Evolutionary conservation across 371 early-diverging fungal genomes (phyloP), one percentile per base, ranked within the genome.

Genomic region (Mortierella sp.): DNA sequence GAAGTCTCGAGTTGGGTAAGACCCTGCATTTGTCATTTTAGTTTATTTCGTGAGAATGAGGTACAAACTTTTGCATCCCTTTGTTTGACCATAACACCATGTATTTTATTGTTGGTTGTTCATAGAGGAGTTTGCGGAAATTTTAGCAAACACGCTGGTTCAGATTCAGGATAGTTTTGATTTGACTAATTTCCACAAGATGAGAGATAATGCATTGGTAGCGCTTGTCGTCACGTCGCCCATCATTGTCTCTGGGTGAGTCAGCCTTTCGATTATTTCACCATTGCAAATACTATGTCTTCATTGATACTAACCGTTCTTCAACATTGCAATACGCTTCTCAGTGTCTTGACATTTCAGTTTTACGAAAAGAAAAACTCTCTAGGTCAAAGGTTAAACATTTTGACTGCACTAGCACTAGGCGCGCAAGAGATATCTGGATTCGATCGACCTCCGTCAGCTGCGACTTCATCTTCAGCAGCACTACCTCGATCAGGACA

Each of bases 401-500:
- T 79, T 35, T 35, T 79, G 20, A 67, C 72, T 3, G 80, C 75
- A 0, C 40, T 79, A 9, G 68, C 54, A 5, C 65, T 74, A 3
- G 80, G 72, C 1, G 80, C 80, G 10, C 67, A 61, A 43, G 79
- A 79, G 32, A 59, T 79, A 2, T 70, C 80, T 9, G 80, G 80
- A 37, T 64, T 47, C 32, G 62, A 64, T 37, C 69, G 58, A 24
- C 11, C 63, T n/a, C 55, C 67, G 22, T 2, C 62, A 55, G 32
- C 67, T 5, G 10, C 35, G 35, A 14, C 55, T 2, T 49, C 60
- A 22, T 32, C 55, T 28, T 28, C 70, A 45, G n/a, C 63, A 45
- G 18, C 16, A 10, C 18, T 12, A 12, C 4, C 12, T 45, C 45
- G 18, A 18, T 32, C 65, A 52, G 54, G 37, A 45, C n/a, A 57